Conservation (phyloP, 257 asterid genomes). For the Rubia yunnanensis region DNA sequence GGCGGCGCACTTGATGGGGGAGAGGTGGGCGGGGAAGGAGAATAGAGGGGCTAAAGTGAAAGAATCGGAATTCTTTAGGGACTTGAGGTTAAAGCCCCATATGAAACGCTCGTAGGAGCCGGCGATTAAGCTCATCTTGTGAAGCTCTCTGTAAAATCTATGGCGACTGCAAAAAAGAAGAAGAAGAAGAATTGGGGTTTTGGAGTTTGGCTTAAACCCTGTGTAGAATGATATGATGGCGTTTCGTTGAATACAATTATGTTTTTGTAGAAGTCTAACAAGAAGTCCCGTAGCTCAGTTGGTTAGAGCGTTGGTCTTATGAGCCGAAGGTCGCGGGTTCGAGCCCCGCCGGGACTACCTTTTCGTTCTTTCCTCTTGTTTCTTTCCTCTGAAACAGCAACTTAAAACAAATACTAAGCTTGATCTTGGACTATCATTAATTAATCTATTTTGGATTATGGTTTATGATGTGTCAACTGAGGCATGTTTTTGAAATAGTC, state of each 20-base stretch:
- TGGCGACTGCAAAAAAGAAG: neutral
- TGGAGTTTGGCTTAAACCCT: neutral
- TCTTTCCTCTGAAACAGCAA: no score
- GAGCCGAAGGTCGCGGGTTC: slow-evolving; percentile 99
- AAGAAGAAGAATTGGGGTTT: neutral
- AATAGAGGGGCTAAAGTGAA: slow-evolving; percentile 47
- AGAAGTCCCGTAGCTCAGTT: slow-evolving; percentile 95
- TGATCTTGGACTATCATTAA: no score
- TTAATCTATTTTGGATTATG: no score
- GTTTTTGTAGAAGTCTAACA: no score
- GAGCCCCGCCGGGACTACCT: slow-evolving; percentile 95
- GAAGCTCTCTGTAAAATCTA: neutral
- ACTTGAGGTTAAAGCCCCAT: slow-evolving; percentile 76
- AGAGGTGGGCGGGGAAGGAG: slow-evolving; percentile 92
- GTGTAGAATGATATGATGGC: no score
- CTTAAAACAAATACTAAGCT: no score
- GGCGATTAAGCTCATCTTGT: slow-evolving; percentile 58
- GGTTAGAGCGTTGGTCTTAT: slow-evolving; percentile 99
- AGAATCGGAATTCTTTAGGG: slow-evolving; percentile 26
- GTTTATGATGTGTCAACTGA: no score
- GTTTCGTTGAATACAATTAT: no score
- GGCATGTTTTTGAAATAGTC: no score
- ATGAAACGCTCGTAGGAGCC: slow-evolving; percentile 95
- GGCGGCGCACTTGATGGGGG: slow-evolving; percentile 84
- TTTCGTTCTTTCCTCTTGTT: no score